Evolutionary conservation across 129 eudicot species (phyloP).

Genomic region (Flaveria linearis): DNA sequence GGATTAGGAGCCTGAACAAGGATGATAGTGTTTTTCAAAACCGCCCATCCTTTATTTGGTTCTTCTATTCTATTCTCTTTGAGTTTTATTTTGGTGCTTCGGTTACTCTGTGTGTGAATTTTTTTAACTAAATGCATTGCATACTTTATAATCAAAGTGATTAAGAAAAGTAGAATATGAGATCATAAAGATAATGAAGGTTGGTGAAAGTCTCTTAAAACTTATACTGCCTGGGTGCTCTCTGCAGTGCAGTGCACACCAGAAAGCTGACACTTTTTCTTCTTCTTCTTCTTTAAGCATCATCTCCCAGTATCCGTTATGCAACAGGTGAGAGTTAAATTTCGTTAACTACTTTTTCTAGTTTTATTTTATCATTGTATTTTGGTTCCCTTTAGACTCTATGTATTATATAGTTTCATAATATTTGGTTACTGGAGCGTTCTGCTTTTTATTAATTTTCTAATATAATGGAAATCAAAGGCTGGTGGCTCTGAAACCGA

Average conservation of each 20-base stretch:
- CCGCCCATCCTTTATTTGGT: no score
- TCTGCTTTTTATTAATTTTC: neutral
- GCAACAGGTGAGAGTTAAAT: conserved; percentile 45
- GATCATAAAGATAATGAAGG: neutral
- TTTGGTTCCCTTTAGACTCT: neutral
- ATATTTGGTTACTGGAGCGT: no score
- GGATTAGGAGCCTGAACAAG: no score
- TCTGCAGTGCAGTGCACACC: conserved; percentile 12
- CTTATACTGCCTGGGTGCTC: conserved; percentile 1
- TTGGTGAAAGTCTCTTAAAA: conserved; percentile 3
- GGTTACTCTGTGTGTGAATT: neutral
- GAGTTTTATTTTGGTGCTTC: neutral
- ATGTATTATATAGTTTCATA: no score
- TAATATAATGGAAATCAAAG: conserved; percentile 31
- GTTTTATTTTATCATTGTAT: neutral
- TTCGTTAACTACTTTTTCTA: neutral
- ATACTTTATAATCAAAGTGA: neutral
- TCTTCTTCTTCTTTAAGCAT: conserved; percentile 6
- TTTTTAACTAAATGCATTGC: neutral
- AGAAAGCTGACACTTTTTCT: conserved; percentile 8
- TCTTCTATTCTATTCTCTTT: neutral
- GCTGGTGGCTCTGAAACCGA: conserved; percentile 63
- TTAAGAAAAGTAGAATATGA: neutral
- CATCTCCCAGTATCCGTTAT: conserved; percentile 33
- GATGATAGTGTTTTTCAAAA: no score